Percentiles rank a stretch among this genome's conserved stretches.
Evolutionary conservation across 148 eudicot species (phyloP).

Genomic region (Heliamphora exappendiculata): DNA sequence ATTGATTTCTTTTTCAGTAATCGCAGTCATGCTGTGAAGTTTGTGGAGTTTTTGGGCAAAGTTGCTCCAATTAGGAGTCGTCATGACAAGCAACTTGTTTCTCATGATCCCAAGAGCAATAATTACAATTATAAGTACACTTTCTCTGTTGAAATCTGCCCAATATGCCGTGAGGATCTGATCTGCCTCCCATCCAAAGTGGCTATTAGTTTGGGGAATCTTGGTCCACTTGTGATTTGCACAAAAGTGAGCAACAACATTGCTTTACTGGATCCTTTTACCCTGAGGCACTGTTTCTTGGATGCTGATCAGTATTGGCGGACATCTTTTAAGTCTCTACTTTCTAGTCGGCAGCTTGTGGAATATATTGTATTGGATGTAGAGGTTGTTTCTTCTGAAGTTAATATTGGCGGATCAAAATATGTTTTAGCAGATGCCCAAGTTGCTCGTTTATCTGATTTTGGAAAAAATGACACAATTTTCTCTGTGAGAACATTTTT

Average conservation of each 20-base stretch:
- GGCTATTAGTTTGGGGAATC: conserved; percentile 36
- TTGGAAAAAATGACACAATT: conserved; percentile 55
- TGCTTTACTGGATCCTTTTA: conserved; percentile 36
- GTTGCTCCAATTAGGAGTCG: conserved; percentile 51
- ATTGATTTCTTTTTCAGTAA: conserved; percentile 70
- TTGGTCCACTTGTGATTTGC: conserved; percentile 51
- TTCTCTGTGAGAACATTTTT: conserved; percentile 50
- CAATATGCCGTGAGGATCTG: conserved; percentile 73
- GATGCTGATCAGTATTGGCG: conserved; percentile 55
- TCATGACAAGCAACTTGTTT: conserved; percentile 39
- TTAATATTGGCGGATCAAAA: conserved; percentile 48
- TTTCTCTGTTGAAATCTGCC: conserved; percentile 65
- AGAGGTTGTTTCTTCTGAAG: conserved; percentile 36
- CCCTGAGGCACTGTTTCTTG: conserved; percentile 40
- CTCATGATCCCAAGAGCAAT: conserved; percentile 72
- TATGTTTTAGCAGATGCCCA: conserved; percentile 61
- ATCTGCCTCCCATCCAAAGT: conserved; percentile 64
- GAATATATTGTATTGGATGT: conserved; percentile 44
- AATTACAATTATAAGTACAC: conserved; percentile 51
- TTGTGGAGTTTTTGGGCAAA: conserved; percentile 64
- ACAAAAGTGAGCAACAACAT: conserved; percentile 43
- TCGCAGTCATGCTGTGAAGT: conserved; percentile 61
- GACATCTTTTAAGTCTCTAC: conserved; percentile 27
- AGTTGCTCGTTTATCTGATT: conserved; percentile 59
- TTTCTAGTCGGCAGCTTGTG: conserved; percentile 45